Evolutionary conservation across 169 alveolate species (phyloP), one percentile per base, ranked within the genome.

Genomic region (Neospora caninum): DNA sequence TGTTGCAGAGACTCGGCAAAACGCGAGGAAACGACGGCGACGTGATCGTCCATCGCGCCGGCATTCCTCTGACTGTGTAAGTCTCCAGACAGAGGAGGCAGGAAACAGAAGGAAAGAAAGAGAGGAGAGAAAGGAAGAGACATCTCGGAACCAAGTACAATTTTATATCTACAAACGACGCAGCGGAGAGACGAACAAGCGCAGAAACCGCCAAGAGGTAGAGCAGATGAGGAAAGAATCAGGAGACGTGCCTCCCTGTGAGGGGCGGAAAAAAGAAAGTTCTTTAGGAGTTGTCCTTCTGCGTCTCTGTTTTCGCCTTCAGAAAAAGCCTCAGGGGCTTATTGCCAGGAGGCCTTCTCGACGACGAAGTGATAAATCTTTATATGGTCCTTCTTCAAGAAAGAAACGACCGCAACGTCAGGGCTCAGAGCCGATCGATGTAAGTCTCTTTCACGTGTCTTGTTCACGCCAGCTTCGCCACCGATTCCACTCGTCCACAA

Each of bases 351-450:
- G 94, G 94, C 18, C 86, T 92, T 9, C 78, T 92, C 27, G 94
- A 92, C 54, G 94, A 92, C 78, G 94, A 92, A 39, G 94, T 42
- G 2, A 92, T 92, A 10, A 92, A 92, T 64, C n/a, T 82, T 27
- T 92, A 80, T 67, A 80, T 80, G 54, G 84, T 88, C 31, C 45
- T 92, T 41, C 94, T 92, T 31, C 94, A 92, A 58, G 94, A 92
- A 54, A 80, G 94, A 41, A 80, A 58, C 83, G 87, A 92, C 67
- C 38, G 93, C 54, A 70, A 69, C 27, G 58, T 88, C 22, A 64
- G 69, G 22, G 22, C 41, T 16, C 87, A 88, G 69, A 88, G 64
- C 84, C 41, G 34, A 42, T 22, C 54, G 22, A 34, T 13, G 58
- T 49, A 49, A 4, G 58, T 49, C 58, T 49, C 58, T 49, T 49